phyloP scores from a whole-genome alignment of 2,329 filamentous ascomycete species.

The Penicillium sclerotiorum region DNA sequence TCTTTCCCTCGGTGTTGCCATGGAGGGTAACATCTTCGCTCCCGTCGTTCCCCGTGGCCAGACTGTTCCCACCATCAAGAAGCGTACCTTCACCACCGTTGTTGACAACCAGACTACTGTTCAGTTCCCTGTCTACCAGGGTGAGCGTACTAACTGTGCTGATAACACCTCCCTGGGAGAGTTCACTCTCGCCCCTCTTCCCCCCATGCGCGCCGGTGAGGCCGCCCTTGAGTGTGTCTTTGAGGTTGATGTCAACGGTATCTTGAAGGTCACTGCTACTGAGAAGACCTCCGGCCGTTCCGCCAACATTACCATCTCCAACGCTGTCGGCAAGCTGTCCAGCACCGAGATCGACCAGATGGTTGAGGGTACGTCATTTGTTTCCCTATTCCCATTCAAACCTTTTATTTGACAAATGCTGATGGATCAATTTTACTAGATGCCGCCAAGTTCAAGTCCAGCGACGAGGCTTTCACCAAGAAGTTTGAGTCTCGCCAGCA shows the following conservation, averaged over 20 bases:
- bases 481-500: slow-evolving; percentile 98
- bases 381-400: not conserved
- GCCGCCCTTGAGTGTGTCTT: slow-evolving; percentile 97
- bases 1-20: slow-evolving; percentile 95
- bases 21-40: slow-evolving; percentile 99
- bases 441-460: slow-evolving; percentile 97
- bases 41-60: slow-evolving; percentile 81
- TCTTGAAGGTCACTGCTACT: slow-evolving; percentile 97
- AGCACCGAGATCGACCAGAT: slow-evolving; percentile 95
- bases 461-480: slow-evolving; percentile 98
- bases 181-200: slow-evolving; percentile 91
- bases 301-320: slow-evolving; percentile 99
- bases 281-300: slow-evolving; percentile 98
- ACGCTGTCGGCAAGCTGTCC: slow-evolving; percentile 98
- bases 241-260: slow-evolving; percentile 99
- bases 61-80: slow-evolving; percentile 80
- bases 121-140: slow-evolving; percentile 92
- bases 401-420: not conserved
- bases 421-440: slow-evolving; percentile 51
- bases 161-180: slow-evolving; percentile 98
- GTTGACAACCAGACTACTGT: slow-evolving; percentile 72
- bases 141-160: slow-evolving; percentile 96
- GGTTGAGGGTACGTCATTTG: slow-evolving; percentile 69
- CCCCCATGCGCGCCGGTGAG: slow-evolving; percentile 87
- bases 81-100: slow-evolving; percentile 82